Conservation (phyloP, 2,329 filamentous ascomycete species). For the Aureobasidium zeae region DNA sequence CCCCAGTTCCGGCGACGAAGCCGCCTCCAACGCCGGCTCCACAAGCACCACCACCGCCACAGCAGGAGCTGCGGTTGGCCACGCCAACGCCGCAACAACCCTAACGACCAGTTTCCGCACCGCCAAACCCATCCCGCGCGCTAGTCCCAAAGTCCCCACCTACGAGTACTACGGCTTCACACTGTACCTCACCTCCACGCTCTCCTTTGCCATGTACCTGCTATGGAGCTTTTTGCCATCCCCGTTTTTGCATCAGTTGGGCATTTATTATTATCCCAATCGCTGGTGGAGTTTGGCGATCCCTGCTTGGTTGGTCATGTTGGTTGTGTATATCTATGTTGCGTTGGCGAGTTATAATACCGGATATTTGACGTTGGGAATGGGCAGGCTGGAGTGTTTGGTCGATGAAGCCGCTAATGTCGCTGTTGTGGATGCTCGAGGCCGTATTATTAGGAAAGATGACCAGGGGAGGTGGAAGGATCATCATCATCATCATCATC, state of each 20-base stretch:
- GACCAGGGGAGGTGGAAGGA: conserved; percentile 18
- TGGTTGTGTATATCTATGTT: conserved; percentile 85
- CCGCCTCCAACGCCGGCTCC: too few relatives aligned
- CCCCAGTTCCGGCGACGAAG: conserved; percentile 77
- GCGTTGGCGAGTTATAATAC: conserved; percentile 87
- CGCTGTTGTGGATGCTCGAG: conserved; percentile 68
- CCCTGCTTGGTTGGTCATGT: conserved; percentile 80
- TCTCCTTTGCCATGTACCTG: conserved; percentile 65
- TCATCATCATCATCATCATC: conserved; percentile 19
- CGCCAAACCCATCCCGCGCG: conserved; percentile 62
- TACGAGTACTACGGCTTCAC: conserved; percentile 99
- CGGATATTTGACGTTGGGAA: conserved; percentile 71
- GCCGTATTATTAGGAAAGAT: conserved; percentile 40
- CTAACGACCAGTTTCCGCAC: conserved; percentile 45
- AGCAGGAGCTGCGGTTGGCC: too few relatives aligned
- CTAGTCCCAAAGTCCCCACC: conserved; percentile 88
- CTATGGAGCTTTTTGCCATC: conserved; percentile 87
- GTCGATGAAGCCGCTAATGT: conserved; percentile 85
- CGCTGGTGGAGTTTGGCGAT: conserved; percentile 96
- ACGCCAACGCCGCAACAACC: conserved; percentile 51
- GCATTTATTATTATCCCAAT: conserved; percentile 94
- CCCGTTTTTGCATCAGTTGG: conserved; percentile 82
- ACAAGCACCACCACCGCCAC: conserved; percentile 44
- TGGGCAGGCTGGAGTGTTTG: conserved; percentile 75
- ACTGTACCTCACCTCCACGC: conserved; percentile 78